These are phyloP conservation scores for Populus davidiana DNA, from an alignment of 345 rosid genomes.

Conservation along the genomic window DNA sequence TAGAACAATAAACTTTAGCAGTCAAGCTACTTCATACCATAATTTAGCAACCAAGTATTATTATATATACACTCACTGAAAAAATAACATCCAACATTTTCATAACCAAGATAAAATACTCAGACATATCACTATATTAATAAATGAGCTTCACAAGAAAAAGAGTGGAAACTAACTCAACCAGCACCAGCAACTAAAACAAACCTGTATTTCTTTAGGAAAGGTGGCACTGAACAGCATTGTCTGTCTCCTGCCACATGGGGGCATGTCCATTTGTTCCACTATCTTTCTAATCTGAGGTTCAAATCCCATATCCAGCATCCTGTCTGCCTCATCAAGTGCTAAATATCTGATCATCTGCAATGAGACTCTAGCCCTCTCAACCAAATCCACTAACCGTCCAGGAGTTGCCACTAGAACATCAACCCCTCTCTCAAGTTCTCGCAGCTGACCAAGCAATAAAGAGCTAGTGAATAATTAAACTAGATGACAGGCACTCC, in stretches of 20 bases:
- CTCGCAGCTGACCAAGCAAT: slow-evolving; percentile 64
- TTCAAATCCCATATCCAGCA: slow-evolving; percentile 99
- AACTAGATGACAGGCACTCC: background rate
- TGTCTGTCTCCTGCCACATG: slow-evolving; percentile 85
- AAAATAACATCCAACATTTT: background rate
- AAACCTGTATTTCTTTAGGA: slow-evolving; percentile 96
- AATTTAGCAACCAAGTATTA: background rate
- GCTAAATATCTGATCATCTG: slow-evolving; percentile 89
- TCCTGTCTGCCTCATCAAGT: slow-evolving; percentile 96
- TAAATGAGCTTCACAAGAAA: background rate
- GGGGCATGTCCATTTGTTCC: slow-evolving; percentile 98
- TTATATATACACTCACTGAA: background rate
- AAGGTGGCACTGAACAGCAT: slow-evolving; percentile 97
- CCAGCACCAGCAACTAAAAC: background rate
- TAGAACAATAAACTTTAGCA: background rate
- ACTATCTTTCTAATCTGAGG: slow-evolving; percentile 99
- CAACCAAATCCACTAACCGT: slow-evolving; percentile 88
- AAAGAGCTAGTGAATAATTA: background rate
- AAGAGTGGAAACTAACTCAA: background rate
- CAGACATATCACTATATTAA: background rate
- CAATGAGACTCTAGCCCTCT: slow-evolving; percentile 93
- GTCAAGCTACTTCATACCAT: background rate
- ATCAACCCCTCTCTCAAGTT: slow-evolving; percentile 95
- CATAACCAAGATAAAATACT: background rate
- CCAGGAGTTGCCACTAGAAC: slow-evolving; percentile 99